Evolutionary conservation across 805 yeast genomes (phyloP), one percentile per base, ranked within the genome.

Genomic region (Zygosaccharomyces bailii): DNA sequence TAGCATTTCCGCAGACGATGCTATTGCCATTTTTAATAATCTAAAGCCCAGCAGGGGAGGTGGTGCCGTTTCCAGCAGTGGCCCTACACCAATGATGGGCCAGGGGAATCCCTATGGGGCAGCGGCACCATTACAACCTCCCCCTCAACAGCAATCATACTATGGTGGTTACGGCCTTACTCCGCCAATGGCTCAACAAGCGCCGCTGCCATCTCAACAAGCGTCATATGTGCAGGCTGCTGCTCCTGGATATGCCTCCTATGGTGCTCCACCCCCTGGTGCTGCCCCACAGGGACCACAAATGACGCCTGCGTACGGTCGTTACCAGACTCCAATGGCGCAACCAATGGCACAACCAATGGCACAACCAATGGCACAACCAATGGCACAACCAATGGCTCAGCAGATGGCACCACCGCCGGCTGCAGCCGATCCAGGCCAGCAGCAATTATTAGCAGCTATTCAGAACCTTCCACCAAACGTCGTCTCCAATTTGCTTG

Each of bases 1-100:
- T 2, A 76, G 78, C 37, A 72, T 88, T n/a, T 79, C 81, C 3
- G 68, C 80, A 7, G 78, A 78, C 30, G 83, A 78, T 34, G 90
- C 90, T 0, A 74, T 82, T 10, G 57, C 65, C 16, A 56, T 66
- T n/a, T 65, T 61, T 49, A 67, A 56, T 52, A 60, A 57, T 54
- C 45, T 56, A 51, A 63, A 56, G 50, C 45, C 42, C 13, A 49
- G 54, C 18, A 61, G 53, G 36, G 52, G 48, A 5, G 35, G 42
- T 10, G 46, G 41, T 7, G 37, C 24, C n/a, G 20, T 27, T 19
- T 18, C 45, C 7, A 37, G 44, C 20, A 41, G 40, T 30, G 40
- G 32, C 3, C 50, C 47, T 14, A 39, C 51, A 10, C 34, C 40
- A 14, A 45, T 44, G 34, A 38, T 49, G 45, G 36, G 45, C 35